A percentile compares a stretch with the other conserved stretches of the same genome.
Conservation (phyloP, 139 green algal genomes). For the Picocystis salinarum region DNA sequence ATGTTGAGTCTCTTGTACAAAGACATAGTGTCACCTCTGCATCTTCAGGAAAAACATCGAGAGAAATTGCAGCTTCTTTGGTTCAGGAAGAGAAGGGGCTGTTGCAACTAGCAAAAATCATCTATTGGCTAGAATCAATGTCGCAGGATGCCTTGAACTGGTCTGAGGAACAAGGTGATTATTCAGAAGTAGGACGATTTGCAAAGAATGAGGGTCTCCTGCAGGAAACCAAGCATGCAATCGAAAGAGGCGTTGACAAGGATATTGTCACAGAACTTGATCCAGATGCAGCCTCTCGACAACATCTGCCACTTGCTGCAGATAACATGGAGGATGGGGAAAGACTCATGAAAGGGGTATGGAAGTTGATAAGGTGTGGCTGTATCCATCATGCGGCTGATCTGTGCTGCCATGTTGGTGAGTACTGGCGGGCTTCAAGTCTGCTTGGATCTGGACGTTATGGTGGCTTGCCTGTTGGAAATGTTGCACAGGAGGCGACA, state of each 20-base stretch:
- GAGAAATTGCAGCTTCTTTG: slow-evolving; percentile 10
- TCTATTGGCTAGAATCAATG: slow-evolving; percentile 14
- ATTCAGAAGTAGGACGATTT: slow-evolving; percentile 4
- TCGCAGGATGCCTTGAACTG: slow-evolving; percentile 8
- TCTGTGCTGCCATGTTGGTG: slow-evolving; percentile 30
- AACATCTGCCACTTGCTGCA: slow-evolving; percentile 13
- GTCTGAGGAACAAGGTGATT: background rate
- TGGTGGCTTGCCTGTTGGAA: slow-evolving; percentile 41
- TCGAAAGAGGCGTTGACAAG: background rate
- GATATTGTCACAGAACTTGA: slow-evolving; percentile 42
- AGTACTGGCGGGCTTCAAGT: slow-evolving; percentile 44
- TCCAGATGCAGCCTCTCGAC: slow-evolving; percentile 37
- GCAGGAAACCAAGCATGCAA: slow-evolving; percentile 6
- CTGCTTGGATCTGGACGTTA: slow-evolving; percentile 29
- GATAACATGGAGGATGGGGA: slow-evolving; percentile 39
- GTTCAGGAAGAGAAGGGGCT: slow-evolving; percentile 4
- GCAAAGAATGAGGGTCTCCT: slow-evolving; percentile 9
- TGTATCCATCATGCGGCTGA: slow-evolving; percentile 23
- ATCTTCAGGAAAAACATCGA: slow-evolving; percentile 6
- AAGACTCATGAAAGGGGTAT: slow-evolving; percentile 29
- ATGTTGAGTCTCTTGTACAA: background rate
- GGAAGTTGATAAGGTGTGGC: slow-evolving; percentile 42
- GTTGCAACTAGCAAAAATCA: slow-evolving; percentile 7
- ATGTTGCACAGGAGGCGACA: slow-evolving; percentile 6
- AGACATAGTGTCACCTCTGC: background rate